Evolutionary conservation across 1,284 basidiomycete species (phyloP).

Genomic region (Naganishia albida): DNA sequence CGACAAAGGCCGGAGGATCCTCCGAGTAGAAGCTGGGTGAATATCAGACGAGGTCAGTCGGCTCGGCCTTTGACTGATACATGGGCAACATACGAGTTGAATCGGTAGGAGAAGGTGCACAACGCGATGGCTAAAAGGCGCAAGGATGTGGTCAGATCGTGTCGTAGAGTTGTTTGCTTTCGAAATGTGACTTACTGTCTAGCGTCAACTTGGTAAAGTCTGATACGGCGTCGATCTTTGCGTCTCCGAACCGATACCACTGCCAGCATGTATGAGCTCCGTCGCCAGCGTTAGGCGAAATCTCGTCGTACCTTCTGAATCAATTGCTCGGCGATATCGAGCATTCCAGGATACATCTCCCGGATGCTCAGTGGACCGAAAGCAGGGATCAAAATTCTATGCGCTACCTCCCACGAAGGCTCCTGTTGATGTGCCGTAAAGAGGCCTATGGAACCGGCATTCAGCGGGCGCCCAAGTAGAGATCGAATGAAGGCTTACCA

Average conservation of each 20-base stretch:
- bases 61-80: neutral
- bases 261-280: neutral
- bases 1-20: slow-evolving; percentile 56
- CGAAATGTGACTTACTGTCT: slow-evolving; percentile 51
- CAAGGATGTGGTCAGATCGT: neutral
- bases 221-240: slow-evolving; percentile 55
- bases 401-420: slow-evolving; percentile 57
- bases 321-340: slow-evolving; percentile 59
- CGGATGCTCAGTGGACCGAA: slow-evolving; percentile 59
- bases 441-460: slow-evolving; percentile 36
- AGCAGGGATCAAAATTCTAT: slow-evolving; percentile 61
- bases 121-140: slow-evolving; percentile 35
- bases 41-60: neutral
- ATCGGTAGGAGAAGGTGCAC: slow-evolving; percentile 57
- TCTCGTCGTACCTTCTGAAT: slow-evolving; percentile 53
- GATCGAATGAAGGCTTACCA: slow-evolving; percentile 56
- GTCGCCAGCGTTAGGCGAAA: neutral
- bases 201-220: slow-evolving; percentile 60
- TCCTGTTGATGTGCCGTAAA: slow-evolving; percentile 56
- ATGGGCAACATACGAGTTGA: slow-evolving; percentile 33
- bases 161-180: neutral
- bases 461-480: neutral
- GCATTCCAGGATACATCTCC: slow-evolving; percentile 59
- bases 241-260: slow-evolving; percentile 32
- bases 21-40: slow-evolving; percentile 40